A percentile compares a stretch with the other conserved stretches of the same genome.
These are phyloP conservation scores for Vachellia pachyceras DNA, from an alignment of 306 rosid species.

Conservation along the genomic window DNA sequence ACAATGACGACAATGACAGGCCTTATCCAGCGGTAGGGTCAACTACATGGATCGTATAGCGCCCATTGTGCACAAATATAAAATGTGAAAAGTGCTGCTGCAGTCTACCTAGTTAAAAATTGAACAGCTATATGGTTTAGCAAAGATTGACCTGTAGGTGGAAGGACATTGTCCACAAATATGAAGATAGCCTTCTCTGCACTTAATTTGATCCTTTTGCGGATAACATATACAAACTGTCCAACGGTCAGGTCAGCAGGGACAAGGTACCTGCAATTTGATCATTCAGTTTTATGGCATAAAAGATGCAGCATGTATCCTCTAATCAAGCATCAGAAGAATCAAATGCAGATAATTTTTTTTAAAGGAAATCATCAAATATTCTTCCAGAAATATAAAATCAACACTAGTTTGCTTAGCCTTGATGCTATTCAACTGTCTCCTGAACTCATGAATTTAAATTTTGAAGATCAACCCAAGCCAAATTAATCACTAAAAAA, in stretches of 20 bases:
- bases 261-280: conserved; percentile 75
- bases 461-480: not conserved
- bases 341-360: not conserved
- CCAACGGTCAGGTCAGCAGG: conserved; percentile 93
- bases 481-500: conserved; percentile 4
- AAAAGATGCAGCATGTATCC: not conserved
- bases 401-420: not conserved
- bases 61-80: too few relatives aligned
- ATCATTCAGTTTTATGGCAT: conserved; percentile 29
- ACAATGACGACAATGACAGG: too few relatives aligned
- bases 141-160: conserved; percentile 65
- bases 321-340: not conserved
- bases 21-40: too few relatives aligned
- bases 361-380: not conserved
- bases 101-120: not conserved
- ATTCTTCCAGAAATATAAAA: not conserved
- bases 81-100: not conserved
- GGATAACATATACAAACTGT: conserved; percentile 90
- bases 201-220: conserved; percentile 85
- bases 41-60: too few relatives aligned
- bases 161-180: conserved; percentile 91
- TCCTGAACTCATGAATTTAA: not conserved
- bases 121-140: not conserved
- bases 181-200: conserved; percentile 94
- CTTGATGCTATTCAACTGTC: not conserved